Evolutionary conservation across 495 filamentous ascomycete species (phyloP).

Genomic region (Aspergillus bertholletiae): DNA sequence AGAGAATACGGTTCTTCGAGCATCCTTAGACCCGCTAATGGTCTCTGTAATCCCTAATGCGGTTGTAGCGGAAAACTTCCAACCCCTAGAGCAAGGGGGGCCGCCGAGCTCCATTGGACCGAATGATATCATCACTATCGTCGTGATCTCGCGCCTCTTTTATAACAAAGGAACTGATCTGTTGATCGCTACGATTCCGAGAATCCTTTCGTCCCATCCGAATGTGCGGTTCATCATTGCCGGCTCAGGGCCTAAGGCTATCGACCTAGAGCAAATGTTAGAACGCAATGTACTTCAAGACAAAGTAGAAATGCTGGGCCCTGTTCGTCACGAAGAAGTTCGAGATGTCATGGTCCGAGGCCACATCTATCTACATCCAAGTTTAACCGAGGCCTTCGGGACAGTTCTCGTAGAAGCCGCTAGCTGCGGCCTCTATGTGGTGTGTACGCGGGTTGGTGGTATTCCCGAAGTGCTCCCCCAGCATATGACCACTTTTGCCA

Average conservation of each 20-base stretch:
- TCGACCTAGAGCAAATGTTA: conserved; percentile 96
- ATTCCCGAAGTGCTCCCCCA: conserved; percentile 92
- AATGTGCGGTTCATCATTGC: conserved; percentile 97
- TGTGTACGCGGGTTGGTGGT: conserved; percentile 92
- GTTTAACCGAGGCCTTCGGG: conserved; percentile 92
- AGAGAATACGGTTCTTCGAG: conserved; percentile 94
- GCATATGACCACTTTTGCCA: conserved; percentile 92
- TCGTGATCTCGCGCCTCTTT: conserved; percentile 94
- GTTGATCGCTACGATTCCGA: conserved; percentile 87
- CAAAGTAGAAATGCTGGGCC: conserved; percentile 84
- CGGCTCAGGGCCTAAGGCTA: conserved; percentile 91
- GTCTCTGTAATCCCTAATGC: conserved; percentile 98
- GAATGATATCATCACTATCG: conserved; percentile 86
- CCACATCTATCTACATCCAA: conserved; percentile 94
- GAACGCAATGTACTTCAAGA: conserved; percentile 95
- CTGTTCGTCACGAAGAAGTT: conserved; percentile 92
- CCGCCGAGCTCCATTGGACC: conserved; percentile 62
- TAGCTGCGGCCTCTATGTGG: conserved; percentile 90
- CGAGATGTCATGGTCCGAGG: conserved; percentile 98
- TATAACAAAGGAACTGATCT: conserved; percentile 99
- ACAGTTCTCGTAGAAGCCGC: conserved; percentile 97
- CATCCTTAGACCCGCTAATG: conserved; percentile 91
- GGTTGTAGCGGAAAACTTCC: conserved; percentile 93
- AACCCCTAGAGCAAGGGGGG: conserved; percentile 55
- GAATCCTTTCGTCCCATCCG: conserved; percentile 81